Evolutionary conservation across 169 alveolate species (phyloP).

Genomic region (Cryptosporidium canis): DNA sequence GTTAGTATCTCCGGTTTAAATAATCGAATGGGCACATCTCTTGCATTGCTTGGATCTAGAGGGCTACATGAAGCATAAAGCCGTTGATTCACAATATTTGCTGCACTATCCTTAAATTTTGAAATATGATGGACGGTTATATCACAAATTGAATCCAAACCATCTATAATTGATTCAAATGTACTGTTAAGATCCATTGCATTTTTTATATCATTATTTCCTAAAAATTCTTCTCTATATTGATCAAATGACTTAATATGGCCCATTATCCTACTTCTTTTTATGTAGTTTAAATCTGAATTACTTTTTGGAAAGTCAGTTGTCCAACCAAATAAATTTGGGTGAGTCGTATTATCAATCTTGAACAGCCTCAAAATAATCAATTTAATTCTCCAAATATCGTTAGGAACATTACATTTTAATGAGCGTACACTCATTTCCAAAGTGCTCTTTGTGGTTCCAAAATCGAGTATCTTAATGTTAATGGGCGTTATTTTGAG

Average conservation of each 20-base stretch:
- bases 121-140: conserved; percentile 43
- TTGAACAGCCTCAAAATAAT: conserved; percentile 39
- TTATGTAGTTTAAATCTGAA: not conserved
- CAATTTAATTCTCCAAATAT: conserved; percentile 68
- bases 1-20: conserved; percentile 30
- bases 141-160: conserved; percentile 63
- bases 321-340: conserved; percentile 69
- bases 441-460: conserved; percentile 55
- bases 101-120: conserved; percentile 47
- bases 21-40: conserved; percentile 40
- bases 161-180: conserved; percentile 58
- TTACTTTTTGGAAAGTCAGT: conserved; percentile 33
- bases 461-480: conserved; percentile 58
- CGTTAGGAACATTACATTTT: conserved; percentile 49
- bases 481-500: conserved; percentile 36
- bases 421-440: conserved; percentile 47
- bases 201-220: conserved; percentile 26
- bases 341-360: conserved; percentile 53
- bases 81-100: conserved; percentile 20
- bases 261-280: conserved; percentile 28
- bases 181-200: conserved; percentile 55
- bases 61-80: conserved; percentile 61
- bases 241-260: conserved; percentile 20
- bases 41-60: conserved; percentile 65
- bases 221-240: conserved; percentile 21